phyloP scores from a whole-genome alignment of 1,139 yeast genomes.

The Spathaspora sp. region DNA sequence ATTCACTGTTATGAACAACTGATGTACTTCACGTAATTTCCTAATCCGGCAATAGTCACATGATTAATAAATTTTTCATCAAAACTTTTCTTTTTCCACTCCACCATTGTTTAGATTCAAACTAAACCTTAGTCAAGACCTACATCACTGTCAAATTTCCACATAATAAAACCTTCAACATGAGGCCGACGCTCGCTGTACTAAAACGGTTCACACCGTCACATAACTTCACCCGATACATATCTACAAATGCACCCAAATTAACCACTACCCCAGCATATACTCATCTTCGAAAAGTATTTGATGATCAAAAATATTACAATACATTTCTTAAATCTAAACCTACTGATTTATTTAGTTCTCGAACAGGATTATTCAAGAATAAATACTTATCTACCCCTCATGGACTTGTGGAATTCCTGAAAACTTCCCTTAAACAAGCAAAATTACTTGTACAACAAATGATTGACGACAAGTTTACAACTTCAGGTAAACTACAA shows the following conservation, averaged over 20 bases:
- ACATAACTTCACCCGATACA: neutral
- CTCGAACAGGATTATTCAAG: constrained; percentile 64
- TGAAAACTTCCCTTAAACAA: constrained; percentile 56
- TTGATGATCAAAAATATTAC: constrained; percentile 48
- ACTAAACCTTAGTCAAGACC: too few relatives aligned
- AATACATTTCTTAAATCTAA: constrained; percentile 27
- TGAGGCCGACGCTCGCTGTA: constrained; percentile 6
- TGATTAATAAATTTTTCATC: neutral
- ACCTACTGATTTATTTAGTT: constrained; percentile 12
- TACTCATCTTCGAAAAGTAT: constrained; percentile 31
- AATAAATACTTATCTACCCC: constrained; percentile 72
- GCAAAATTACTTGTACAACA: constrained; percentile 63
- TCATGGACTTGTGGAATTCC: constrained; percentile 66
- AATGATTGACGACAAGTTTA: constrained; percentile 48
- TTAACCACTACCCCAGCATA: constrained; percentile 3
- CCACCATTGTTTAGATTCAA: too few relatives aligned
- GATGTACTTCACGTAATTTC: too few relatives aligned
- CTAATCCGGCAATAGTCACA: neutral
- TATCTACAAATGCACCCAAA: neutral
- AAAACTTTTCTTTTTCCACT: neutral
- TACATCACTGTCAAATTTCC: too few relatives aligned
- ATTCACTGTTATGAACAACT: too few relatives aligned
- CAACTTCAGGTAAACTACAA: constrained; percentile 44
- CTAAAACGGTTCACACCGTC: constrained; percentile 5
- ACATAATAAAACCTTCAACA: too few relatives aligned